Conservation (phyloP, 495 filamentous ascomycete species). For the Xylaria telfairii region DNA sequence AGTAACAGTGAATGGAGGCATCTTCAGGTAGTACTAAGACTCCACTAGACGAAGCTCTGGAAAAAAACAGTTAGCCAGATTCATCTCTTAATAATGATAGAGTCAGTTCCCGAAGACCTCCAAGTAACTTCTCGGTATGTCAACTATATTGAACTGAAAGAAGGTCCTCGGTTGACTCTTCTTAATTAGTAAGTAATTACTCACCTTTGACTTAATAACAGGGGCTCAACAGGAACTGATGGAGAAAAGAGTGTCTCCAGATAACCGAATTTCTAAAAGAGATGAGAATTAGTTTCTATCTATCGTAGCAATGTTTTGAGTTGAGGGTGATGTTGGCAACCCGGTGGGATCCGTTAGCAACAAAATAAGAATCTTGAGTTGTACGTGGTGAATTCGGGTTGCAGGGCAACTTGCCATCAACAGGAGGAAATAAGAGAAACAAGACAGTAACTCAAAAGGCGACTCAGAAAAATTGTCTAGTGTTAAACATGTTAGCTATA, state of each 20-base stretch:
- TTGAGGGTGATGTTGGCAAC: neutral
- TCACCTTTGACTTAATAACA: neutral
- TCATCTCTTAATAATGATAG: neutral
- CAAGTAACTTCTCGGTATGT: neutral
- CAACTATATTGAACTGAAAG: neutral
- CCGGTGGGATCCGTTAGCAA: neutral
- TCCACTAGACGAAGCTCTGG: neutral
- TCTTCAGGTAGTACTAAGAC: neutral
- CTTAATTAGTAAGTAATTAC: neutral
- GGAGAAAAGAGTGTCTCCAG: neutral
- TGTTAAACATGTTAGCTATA: neutral
- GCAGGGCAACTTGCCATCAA: neutral
- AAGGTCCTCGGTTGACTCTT: neutral
- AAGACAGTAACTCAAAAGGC: neutral
- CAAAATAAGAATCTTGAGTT: neutral
- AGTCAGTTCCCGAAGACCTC: neutral
- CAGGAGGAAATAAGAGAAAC: neutral
- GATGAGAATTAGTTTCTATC: neutral
- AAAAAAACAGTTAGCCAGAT: neutral
- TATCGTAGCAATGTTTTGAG: neutral
- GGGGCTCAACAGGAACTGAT: neutral
- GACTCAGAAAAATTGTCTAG: neutral
- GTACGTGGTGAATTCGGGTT: neutral
- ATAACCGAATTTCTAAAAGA: neutral
- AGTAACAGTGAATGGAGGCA: neutral